Percentiles rank a stretch among this genome's conserved stretches.
Conservation (phyloP, 345 rosid genomes). For the Dipteronia sinensis region DNA sequence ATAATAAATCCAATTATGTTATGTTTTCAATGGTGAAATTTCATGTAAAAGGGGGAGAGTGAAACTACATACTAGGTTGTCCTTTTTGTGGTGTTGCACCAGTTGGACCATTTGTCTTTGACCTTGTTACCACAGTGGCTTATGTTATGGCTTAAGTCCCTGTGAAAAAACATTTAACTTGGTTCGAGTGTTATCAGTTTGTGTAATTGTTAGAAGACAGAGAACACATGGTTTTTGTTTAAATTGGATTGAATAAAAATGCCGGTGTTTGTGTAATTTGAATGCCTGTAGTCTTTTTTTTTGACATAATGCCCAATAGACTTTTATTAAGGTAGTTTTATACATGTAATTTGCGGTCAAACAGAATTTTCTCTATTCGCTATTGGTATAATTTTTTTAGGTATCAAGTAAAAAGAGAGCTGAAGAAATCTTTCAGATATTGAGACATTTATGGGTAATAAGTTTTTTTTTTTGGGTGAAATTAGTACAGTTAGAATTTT, state of each 20-base stretch:
- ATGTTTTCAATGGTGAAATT: no score
- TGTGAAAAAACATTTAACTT: constrained; percentile 1
- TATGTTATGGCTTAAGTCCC: constrained; percentile 8
- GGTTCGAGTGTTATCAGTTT: background rate
- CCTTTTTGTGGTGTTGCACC: background rate
- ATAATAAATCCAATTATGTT: background rate
- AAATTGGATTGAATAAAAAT: constrained; percentile 19
- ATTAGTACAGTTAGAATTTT: no score
- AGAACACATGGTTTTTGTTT: background rate
- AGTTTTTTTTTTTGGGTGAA: no score
- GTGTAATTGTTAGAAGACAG: constrained; percentile 8
- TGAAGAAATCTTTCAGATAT: no score
- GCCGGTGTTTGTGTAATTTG: background rate
- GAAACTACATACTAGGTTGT: background rate
- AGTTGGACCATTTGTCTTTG: constrained; percentile 13
- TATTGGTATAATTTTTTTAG: no score
- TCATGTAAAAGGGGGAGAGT: no score
- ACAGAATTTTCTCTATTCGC: no score
- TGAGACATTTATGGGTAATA: no score
- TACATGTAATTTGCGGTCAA: no score
- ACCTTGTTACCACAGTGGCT: constrained; percentile 4
- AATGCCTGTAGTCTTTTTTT: background rate
- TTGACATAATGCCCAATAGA: no score
- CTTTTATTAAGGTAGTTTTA: background rate
- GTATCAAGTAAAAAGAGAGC: no score